These are phyloP conservation scores for Mycosphaerelloides madeirae DNA, from an alignment of 2,329 filamentous ascomycete species.

Conservation along the genomic window DNA sequence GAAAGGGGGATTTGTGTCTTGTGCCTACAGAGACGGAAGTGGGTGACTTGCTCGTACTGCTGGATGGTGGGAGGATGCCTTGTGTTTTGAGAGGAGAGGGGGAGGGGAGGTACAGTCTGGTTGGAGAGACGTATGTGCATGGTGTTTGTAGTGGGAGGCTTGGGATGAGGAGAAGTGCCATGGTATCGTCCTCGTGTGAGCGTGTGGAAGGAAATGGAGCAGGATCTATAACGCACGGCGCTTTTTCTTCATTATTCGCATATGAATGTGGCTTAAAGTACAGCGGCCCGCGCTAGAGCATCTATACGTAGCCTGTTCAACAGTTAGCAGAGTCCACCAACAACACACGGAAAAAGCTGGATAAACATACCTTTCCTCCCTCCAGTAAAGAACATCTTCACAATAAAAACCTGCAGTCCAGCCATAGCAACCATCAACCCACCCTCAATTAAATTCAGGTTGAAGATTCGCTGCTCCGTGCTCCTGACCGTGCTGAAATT, in stretches of 20 bases:
- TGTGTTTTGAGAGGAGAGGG: background rate
- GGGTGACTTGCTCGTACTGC: background rate
- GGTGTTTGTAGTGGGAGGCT: conserved; percentile 7
- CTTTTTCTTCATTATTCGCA: background rate
- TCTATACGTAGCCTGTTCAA: conserved; percentile 19
- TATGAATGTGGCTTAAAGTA: conserved; percentile 3
- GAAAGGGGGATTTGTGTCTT: background rate
- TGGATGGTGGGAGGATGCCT: conserved; percentile 2
- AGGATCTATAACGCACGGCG: too few species aligned
- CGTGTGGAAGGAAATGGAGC: background rate
- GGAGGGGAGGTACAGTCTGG: background rate
- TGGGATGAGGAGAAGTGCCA: conserved; percentile 4
- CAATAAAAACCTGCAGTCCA: conserved; percentile 91
- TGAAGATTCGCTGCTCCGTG: conserved; percentile 93
- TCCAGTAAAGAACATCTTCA: conserved; percentile 97
- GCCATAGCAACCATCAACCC: conserved; percentile 93
- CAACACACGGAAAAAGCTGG: too few species aligned
- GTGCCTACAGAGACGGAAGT: conserved; percentile 1
- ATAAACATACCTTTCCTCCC: conserved; percentile 55
- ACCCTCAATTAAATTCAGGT: conserved; percentile 92
- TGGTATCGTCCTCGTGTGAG: background rate
- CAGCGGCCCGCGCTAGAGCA: conserved; percentile 9
- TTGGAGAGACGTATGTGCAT: conserved; percentile 7
- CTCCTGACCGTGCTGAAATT: conserved; percentile 98
- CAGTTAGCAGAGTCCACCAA: conserved; percentile 1